Conservation (phyloP, 345 rosid genomes). For the Cardamine chenopodiifolia region DNA sequence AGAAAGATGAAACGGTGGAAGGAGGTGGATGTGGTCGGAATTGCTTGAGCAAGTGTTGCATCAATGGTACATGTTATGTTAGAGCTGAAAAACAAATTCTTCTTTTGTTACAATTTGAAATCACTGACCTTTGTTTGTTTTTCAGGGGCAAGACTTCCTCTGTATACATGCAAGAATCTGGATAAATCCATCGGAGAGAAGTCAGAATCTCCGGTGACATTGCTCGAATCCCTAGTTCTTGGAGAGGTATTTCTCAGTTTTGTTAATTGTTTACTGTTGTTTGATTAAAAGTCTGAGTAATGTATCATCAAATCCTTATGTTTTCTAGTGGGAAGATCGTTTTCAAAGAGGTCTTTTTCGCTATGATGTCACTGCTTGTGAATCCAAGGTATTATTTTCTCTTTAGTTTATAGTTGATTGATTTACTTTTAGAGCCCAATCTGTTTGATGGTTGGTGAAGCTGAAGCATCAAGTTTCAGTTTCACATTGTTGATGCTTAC, state of each 20-base stretch:
- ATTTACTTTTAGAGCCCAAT: not conserved
- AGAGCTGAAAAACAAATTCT: not conserved
- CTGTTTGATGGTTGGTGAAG: not conserved
- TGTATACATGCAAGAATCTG: slow-evolving; percentile 67
- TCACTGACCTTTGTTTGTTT: not conserved
- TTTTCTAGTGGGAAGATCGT: slow-evolving; percentile 89
- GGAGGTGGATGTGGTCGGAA: slow-evolving; percentile 80
- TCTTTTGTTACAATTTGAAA: not conserved
- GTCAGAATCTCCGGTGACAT: slow-evolving; percentile 56
- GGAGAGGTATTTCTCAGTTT: slow-evolving; percentile 59
- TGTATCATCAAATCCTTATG: slow-evolving; percentile 26
- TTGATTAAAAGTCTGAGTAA: not conserved
- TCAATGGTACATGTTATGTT: slow-evolving; percentile 52
- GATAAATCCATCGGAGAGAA: slow-evolving; percentile 41
- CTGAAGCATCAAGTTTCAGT: not conserved
- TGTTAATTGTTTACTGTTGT: not conserved
- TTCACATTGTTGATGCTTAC: slow-evolving; percentile 2
- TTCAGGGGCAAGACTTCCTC: slow-evolving; percentile 72
- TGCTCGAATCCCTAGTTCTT: slow-evolving; percentile 75
- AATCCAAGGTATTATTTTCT: slow-evolving; percentile 66
- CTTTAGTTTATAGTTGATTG: not conserved
- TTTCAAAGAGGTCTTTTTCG: slow-evolving; percentile 89
- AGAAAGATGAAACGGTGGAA: slow-evolving; percentile 71
- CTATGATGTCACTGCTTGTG: slow-evolving; percentile 93
- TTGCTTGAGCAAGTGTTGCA: slow-evolving; percentile 72